Evolutionary conservation across 352 stramenopile species (phyloP).

Genomic region (Plasmopara muralis): DNA sequence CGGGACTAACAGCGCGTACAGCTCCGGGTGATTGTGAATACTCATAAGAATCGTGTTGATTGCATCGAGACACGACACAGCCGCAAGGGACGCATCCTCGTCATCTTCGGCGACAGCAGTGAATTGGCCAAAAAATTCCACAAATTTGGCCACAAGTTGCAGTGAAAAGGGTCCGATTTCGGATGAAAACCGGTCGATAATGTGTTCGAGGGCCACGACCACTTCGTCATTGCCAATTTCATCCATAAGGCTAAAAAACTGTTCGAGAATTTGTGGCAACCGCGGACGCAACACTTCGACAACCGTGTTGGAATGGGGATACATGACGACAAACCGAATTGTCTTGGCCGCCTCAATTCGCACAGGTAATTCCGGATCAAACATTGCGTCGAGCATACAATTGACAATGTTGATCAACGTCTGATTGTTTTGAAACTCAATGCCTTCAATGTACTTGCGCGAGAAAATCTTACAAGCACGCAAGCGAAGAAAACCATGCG

Average conservation of each 20-base stretch:
- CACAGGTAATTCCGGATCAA: conserved; percentile 93
- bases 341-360: conserved; percentile 93
- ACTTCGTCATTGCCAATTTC: conserved; percentile 98
- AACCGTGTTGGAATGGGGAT: conserved; percentile 75
- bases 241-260: conserved; percentile 98
- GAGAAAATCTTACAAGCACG: conserved; percentile 96
- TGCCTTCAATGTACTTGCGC: conserved; percentile 89
- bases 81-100: conserved; percentile 95
- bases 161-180: conserved; percentile 92
- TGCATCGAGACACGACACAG: conserved; percentile 82
- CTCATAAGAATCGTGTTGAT: conserved; percentile 85
- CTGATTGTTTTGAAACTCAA: conserved; percentile 88
- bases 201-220: conserved; percentile 89
- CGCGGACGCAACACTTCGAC: conserved; percentile 87
- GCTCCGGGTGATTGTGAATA: conserved; percentile 73
- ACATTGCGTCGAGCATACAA: conserved; percentile 84
- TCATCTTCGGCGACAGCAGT: conserved; percentile 88
- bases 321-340: conserved; percentile 84
- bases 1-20: conserved; percentile 88
- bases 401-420: conserved; percentile 78
- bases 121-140: conserved; percentile 93
- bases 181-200: conserved; percentile 96
- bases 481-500: conserved; percentile 91
- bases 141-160: conserved; percentile 92
- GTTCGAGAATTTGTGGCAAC: conserved; percentile 92